phyloP scores from a whole-genome alignment of 495 filamentous ascomycete species.

The Aspergillus steynii region DNA sequence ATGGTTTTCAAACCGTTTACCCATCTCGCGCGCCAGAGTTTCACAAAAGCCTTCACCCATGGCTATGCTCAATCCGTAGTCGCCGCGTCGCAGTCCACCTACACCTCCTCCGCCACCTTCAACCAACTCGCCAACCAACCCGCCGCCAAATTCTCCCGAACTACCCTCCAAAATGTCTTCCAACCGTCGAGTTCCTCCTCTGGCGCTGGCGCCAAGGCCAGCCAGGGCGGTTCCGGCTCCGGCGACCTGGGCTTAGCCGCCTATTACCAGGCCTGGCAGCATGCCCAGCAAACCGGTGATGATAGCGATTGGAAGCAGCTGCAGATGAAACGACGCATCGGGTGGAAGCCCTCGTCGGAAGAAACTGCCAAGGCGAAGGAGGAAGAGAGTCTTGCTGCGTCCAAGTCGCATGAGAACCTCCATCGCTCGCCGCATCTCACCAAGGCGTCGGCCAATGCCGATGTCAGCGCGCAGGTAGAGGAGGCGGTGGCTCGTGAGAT shows the following conservation, averaged over 20 bases:
- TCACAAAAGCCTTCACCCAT: slow-evolving; percentile 93
- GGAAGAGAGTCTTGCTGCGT: slow-evolving; percentile 21
- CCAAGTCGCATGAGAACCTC: slow-evolving; percentile 15
- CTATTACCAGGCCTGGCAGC: slow-evolving; percentile 87
- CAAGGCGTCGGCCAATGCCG: slow-evolving; percentile 54
- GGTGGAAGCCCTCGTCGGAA: slow-evolving; percentile 71
- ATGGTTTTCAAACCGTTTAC: slow-evolving; percentile 82
- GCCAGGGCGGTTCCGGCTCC: slow-evolving; percentile 40
- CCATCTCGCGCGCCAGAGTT: slow-evolving; percentile 95
- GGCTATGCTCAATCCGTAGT: slow-evolving; percentile 98
- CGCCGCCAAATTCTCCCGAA: slow-evolving; percentile 58
- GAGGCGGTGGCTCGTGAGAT: slow-evolving; percentile 66
- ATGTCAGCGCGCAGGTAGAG: slow-evolving; percentile 61
- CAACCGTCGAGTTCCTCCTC: slow-evolving; percentile 53
- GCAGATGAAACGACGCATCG: slow-evolving; percentile 81
- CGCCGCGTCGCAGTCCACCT: slow-evolving; percentile 87
- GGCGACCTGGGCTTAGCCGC: slow-evolving; percentile 69
- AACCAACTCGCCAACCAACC: slow-evolving; percentile 52
- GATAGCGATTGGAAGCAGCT: slow-evolving; percentile 88
- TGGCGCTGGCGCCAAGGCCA: slow-evolving; percentile 45
- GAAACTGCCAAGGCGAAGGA: slow-evolving; percentile 48
- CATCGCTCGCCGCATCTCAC: slow-evolving; percentile 51
- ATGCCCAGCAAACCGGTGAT: slow-evolving; percentile 66
- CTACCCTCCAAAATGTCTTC: slow-evolving; percentile 74
- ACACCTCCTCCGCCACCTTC: slow-evolving; percentile 70